phyloP scores from a whole-genome alignment of 2,329 filamentous ascomycete genomes.

The Dryadomyces sulphureus region DNA sequence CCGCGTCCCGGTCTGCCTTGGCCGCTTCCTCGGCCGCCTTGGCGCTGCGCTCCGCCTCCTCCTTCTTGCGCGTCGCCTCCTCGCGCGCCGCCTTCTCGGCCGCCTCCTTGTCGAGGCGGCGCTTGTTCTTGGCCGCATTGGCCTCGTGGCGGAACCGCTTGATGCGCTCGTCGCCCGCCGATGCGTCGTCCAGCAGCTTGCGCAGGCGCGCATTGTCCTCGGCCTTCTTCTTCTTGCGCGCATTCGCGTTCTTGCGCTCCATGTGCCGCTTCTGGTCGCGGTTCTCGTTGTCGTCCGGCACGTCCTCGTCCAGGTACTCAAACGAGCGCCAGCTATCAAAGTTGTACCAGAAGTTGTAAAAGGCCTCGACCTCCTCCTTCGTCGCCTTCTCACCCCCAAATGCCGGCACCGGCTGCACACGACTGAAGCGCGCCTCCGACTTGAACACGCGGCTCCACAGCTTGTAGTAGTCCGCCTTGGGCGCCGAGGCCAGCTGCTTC shows the following conservation, averaged over 20 bases:
- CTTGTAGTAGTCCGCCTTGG: conserved; percentile 89
- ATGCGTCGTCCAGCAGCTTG: conserved; percentile 75
- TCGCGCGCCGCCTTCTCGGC: conserved; percentile 78
- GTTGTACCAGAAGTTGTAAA: conserved; percentile 99
- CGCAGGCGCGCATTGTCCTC: conserved; percentile 89
- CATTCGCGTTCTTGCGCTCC: conserved; percentile 95
- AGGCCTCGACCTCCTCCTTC: conserved; percentile 80
- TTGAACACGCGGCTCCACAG: conserved; percentile 85
- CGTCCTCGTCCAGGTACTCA: conserved; percentile 97
- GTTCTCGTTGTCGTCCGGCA: conserved; percentile 97
- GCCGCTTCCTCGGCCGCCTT: conserved; percentile 77
- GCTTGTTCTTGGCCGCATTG: conserved; percentile 92
- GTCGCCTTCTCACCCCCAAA: conserved; percentile 74
- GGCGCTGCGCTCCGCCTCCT: conserved; percentile 63
- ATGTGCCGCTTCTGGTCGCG: conserved; percentile 97
- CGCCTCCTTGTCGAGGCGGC: conserved; percentile 76
- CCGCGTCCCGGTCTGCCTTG: conserved; percentile 67
- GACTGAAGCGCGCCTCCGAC: conserved; percentile 84
- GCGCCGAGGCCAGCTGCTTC: conserved; percentile 50
- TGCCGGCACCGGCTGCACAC: conserved; percentile 70
- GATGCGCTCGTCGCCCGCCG: conserved; percentile 82
- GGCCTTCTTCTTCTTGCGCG: conserved; percentile 98
- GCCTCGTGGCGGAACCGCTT: conserved; percentile 92
- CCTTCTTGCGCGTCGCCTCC: conserved; percentile 70
- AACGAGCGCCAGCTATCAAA: conserved; percentile 97